These are phyloP conservation scores for Backusella mclennaniae DNA, from an alignment of 192 early-diverging fungal species.

Conservation along the genomic window DNA sequence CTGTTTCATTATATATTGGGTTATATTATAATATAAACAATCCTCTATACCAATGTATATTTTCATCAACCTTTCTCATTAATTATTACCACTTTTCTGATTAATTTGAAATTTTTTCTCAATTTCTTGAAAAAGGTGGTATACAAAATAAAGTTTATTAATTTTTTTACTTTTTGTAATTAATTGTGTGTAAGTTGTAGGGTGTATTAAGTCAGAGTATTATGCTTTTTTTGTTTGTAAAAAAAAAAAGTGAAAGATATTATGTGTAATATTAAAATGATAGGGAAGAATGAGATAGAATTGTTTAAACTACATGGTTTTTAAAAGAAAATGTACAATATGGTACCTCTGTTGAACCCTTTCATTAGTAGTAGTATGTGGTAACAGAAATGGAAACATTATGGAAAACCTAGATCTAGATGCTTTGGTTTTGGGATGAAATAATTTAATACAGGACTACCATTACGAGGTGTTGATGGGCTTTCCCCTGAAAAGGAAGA, in stretches of 20 bases:
- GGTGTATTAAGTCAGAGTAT: neutral
- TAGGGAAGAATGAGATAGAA: neutral
- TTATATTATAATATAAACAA: too few relatives aligned
- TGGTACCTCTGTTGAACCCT: neutral
- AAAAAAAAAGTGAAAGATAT: neutral
- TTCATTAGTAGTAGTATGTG: neutral
- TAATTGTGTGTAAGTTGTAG: neutral
- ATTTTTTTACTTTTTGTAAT: neutral
- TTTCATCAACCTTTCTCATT: too few relatives aligned
- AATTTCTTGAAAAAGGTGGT: neutral
- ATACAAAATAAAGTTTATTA: neutral
- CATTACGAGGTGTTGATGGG: constrained; percentile 10
- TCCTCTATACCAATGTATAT: too few relatives aligned
- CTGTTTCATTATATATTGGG: too few relatives aligned
- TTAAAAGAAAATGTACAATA: neutral
- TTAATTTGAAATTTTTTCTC: too few relatives aligned
- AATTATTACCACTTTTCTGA: too few relatives aligned
- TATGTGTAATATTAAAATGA: neutral
- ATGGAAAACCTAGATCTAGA: neutral
- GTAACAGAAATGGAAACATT: neutral
- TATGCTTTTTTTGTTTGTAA: neutral
- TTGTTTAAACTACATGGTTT: neutral
- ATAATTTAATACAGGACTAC: constrained; percentile 13
- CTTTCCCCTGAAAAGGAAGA: neutral
- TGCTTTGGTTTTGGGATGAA: neutral